Percentiles rank a stretch among this genome's conserved stretches.
phyloP scores from a whole-genome alignment of 75 land plant genomes.

The Picea sitchensis region DNA sequence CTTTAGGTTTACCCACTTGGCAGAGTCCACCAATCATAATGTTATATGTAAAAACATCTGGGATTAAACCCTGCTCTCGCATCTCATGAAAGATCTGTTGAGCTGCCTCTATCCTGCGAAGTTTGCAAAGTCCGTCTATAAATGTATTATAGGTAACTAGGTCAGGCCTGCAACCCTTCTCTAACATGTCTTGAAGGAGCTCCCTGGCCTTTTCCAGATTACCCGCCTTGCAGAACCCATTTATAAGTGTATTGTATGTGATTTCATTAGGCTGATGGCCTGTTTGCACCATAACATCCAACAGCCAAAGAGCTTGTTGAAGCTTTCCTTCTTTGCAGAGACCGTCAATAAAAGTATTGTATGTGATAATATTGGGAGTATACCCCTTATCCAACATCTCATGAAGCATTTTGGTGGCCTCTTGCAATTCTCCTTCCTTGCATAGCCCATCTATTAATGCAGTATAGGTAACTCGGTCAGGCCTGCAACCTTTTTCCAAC shows the following conservation, averaged over 20 bases:
- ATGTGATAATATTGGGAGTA: slow-evolving; percentile 47
- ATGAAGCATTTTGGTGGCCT: slow-evolving; percentile 32
- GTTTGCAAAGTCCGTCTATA: slow-evolving; percentile 74
- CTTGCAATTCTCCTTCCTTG: slow-evolving; percentile 37
- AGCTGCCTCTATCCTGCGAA: slow-evolving; percentile 51
- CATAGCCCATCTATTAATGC: slow-evolving; percentile 65
- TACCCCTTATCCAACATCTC: slow-evolving; percentile 40
- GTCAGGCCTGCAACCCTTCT: slow-evolving; percentile 50
- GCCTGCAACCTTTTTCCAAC: slow-evolving; percentile 52
- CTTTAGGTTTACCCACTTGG: slow-evolving; percentile 34
- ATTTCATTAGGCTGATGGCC: slow-evolving; percentile 28
- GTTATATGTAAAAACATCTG: slow-evolving; percentile 34
- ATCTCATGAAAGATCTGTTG: slow-evolving; percentile 38
- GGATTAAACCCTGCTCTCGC: slow-evolving; percentile 34
- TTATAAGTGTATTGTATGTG: slow-evolving; percentile 55
- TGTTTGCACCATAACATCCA: slow-evolving; percentile 37
- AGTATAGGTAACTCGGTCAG: slow-evolving; percentile 66
- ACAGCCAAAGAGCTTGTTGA: slow-evolving; percentile 28
- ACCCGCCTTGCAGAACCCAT: slow-evolving; percentile 40
- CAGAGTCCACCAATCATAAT: slow-evolving; percentile 39
- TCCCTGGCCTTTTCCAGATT: slow-evolving; percentile 31
- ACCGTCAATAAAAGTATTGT: slow-evolving; percentile 59
- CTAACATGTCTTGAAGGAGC: slow-evolving; percentile 25
- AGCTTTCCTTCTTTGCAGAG: slow-evolving; percentile 38
- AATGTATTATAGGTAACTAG: slow-evolving; percentile 64